These are phyloP conservation scores for Coriolopsis trogii DNA, from an alignment of 1,284 basidiomycete species.

Conservation along the genomic window DNA sequence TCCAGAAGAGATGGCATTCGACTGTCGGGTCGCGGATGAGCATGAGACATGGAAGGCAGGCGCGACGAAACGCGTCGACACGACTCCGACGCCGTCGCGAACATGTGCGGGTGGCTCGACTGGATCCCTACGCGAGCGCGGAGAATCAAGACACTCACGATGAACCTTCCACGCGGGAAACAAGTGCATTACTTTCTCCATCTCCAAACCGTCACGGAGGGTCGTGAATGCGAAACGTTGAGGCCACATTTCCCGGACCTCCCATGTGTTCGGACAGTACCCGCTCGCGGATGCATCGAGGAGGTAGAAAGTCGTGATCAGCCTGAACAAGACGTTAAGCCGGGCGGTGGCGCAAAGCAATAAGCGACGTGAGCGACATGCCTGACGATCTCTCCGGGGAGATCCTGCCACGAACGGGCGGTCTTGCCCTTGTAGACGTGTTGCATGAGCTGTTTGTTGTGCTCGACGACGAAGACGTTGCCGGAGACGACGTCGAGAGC, in stretches of 20 bases:
- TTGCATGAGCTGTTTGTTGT: constrained; percentile 19
- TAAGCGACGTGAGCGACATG: constrained; percentile 37
- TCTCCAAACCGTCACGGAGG: constrained; percentile 53
- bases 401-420: constrained; percentile 67
- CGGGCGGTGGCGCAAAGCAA: constrained; percentile 27
- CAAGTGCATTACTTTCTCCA: constrained; percentile 64
- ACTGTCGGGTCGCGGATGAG: too few relatives aligned
- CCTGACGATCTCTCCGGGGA: constrained; percentile 73
- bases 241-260: constrained; percentile 56
- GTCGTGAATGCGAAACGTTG: constrained; percentile 59
- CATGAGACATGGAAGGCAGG: too few relatives aligned
- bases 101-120: too few relatives aligned
- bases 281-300: constrained; percentile 46
- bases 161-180: constrained; percentile 47
- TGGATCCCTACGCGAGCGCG: not conserved
- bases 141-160: constrained; percentile 39
- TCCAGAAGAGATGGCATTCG: constrained; percentile 63
- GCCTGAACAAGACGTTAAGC: constrained; percentile 40
- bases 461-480: constrained; percentile 17
- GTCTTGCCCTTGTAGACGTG: constrained; percentile 64
- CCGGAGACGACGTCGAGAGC: constrained; percentile 15
- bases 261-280: constrained; percentile 62
- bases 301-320: constrained; percentile 64
- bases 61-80: constrained; percentile 17
- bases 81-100: constrained; percentile 7